These are phyloP conservation scores for Lentinula raphanica DNA, from an alignment of 768 basidiomycete genomes.

Conservation along the genomic window DNA sequence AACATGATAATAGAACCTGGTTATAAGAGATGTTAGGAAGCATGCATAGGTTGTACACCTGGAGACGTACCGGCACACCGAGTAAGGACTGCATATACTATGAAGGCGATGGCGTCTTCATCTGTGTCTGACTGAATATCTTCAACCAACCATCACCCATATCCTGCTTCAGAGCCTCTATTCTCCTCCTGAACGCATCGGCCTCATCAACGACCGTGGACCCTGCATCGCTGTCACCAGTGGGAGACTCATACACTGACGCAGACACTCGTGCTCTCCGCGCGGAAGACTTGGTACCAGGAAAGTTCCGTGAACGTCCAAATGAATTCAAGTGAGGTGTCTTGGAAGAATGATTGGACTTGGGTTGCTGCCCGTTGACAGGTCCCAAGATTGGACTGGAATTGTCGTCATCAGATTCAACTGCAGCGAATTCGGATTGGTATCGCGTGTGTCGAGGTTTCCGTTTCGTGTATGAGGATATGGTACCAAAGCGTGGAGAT, in stretches of 20 bases:
- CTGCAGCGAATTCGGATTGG: slow-evolving; percentile 41
- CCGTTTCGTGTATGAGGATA: slow-evolving; percentile 7
- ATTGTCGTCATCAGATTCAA: slow-evolving; percentile 7
- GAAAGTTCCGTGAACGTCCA: slow-evolving; percentile 17
- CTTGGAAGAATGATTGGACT: background rate
- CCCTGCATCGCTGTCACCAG: too few species aligned
- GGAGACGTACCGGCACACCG: background rate
- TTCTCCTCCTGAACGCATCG: slow-evolving; percentile 69
- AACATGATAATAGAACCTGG: too few species aligned
- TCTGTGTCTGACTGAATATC: slow-evolving; percentile 68
- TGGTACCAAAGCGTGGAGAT: background rate
- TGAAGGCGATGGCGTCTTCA: slow-evolving; percentile 11
- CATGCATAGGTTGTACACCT: too few species aligned
- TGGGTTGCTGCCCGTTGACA: background rate
- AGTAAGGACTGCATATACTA: background rate
- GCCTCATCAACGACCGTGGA: slow-evolving; percentile 45
- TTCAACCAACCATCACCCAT: slow-evolving; percentile 90
- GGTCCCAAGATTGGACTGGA: slow-evolving; percentile 8
- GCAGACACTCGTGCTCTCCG: slow-evolving; percentile 54
- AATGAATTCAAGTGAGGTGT: slow-evolving; percentile 8
- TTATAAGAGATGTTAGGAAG: too few species aligned
- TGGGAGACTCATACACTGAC: slow-evolving; percentile 57
- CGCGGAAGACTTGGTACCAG: slow-evolving; percentile 29
- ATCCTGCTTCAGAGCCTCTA: slow-evolving; percentile 80
- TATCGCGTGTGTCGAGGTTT: slow-evolving; percentile 43